Base-by-base conservation (phyloP, 2,329 filamentous ascomycete species). In the Penicillium sclerotigenum region DNA sequence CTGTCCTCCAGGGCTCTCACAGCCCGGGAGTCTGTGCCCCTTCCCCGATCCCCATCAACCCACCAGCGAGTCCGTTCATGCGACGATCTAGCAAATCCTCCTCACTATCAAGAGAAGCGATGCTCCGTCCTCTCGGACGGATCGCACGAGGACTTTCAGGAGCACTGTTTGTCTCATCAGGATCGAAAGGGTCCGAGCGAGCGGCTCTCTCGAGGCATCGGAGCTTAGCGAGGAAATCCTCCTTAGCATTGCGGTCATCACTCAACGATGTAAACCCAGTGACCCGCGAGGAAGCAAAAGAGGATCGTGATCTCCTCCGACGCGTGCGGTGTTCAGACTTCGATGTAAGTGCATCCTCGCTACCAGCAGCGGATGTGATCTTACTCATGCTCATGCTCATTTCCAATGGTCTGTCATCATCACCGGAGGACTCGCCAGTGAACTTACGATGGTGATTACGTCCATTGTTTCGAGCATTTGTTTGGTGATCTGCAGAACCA, bases 371-470 rank as follows among this genome's bases (percentile, higher is more conserved):
- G 8, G 42, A 16, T 7, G 29, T n/a, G 45, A 73, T 56, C 31
- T 61, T 71, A 28, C 60, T 82, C n/a, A n/a, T n/a, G 31, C 31
- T 33, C 78, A 87, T 83, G 64, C 82, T 86, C 79, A 96, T 96
- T 73, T 96, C 92, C 10, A 97, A 73, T 4, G 90, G 89, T 20
- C 80, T 76, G 50, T 95, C 91, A 60, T 96, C 91, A 33, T 94
- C 90, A 0, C 86, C 89, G 11, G 86, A 88, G 79, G 89, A 73
- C 84, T 88, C 43, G 77, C 81, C 56, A 0, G 74, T 75, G 1
- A 70, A 54, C 38, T 76, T 73, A 8, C 79, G 73, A 50, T 77
- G 74, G 65, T 84, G 81, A 62, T 81, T 77, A 51, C 56, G 20
- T 24, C 58, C 49, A 50, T 56, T 42, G 26, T 34, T 18, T 58